These are phyloP conservation scores for Huiozyma sinensis DNA, from an alignment of 805 yeast species.

Conservation along the genomic window DNA sequence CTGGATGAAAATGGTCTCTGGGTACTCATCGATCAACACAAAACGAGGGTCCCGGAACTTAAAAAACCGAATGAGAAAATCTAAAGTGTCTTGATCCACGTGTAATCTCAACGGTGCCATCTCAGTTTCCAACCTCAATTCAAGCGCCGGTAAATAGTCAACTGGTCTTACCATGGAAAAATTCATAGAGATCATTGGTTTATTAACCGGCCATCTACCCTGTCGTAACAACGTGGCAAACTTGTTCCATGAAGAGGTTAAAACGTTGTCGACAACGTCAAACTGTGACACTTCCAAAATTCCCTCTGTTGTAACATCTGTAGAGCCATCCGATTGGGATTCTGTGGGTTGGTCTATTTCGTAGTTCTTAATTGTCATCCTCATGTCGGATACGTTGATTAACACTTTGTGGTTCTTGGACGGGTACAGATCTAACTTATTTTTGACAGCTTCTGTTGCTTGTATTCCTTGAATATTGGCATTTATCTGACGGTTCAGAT, in stretches of 20 bases:
- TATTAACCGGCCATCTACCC: slow-evolving; percentile 50
- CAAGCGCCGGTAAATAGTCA: slow-evolving; percentile 54
- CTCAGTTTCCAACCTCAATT: slow-evolving; percentile 40
- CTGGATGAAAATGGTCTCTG: slow-evolving; percentile 59
- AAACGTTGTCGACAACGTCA: slow-evolving; percentile 63
- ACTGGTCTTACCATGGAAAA: slow-evolving; percentile 58
- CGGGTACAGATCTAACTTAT: slow-evolving; percentile 44
- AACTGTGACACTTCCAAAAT: slow-evolving; percentile 42
- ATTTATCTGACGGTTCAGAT: slow-evolving; percentile 37
- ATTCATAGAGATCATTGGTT: slow-evolving; percentile 46
- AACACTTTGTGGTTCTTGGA: slow-evolving; percentile 51
- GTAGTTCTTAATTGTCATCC: slow-evolving; percentile 35
- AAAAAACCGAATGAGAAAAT: slow-evolving; percentile 68
- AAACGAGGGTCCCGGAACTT: slow-evolving; percentile 70
- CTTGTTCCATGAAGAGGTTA: slow-evolving; percentile 86
- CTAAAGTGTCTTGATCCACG: slow-evolving; percentile 89
- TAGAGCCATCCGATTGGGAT: slow-evolving; percentile 23
- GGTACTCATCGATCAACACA: slow-evolving; percentile 44
- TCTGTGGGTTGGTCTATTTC: slow-evolving; percentile 38
- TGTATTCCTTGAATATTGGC: slow-evolving; percentile 33
- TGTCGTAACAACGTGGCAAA: slow-evolving; percentile 60
- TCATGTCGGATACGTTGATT: slow-evolving; percentile 45
- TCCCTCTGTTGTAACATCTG: slow-evolving; percentile 40
- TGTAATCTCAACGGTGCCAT: slow-evolving; percentile 71
- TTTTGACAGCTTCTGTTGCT: slow-evolving; percentile 8